Conservation (phyloP, 768 basidiomycete genomes). For the Tricholoma matsutake region DNA sequence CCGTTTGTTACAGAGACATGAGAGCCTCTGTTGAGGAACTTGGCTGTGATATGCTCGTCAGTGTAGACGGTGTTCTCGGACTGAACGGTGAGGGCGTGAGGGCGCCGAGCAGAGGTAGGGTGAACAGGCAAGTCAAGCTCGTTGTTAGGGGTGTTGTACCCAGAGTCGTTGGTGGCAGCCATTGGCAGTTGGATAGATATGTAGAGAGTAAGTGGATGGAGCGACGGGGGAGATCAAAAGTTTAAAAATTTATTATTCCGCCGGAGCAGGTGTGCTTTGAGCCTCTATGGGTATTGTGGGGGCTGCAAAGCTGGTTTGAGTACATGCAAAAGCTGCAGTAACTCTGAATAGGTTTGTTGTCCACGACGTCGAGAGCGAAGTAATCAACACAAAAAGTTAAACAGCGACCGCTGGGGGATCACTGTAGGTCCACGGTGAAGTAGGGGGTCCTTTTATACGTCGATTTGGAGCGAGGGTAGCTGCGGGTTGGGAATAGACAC, state of each 20-base stretch:
- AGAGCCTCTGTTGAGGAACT: conserved; percentile 78
- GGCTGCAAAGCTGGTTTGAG: conserved; percentile 89
- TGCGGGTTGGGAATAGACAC: neutral
- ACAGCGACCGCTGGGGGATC: neutral
- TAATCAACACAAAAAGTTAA: neutral
- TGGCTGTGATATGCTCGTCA: conserved; percentile 79
- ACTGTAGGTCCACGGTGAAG: neutral
- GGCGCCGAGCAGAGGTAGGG: conserved; percentile 81
- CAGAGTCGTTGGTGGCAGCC: conserved; percentile 59
- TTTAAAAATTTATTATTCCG: conserved; percentile 49
- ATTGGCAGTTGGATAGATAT: conserved; percentile 31
- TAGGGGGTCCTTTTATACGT: neutral
- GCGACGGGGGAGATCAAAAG: conserved; percentile 33
- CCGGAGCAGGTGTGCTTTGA: conserved; percentile 76
- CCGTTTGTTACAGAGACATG: conserved; percentile 68
- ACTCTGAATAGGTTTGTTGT: conserved; percentile 15
- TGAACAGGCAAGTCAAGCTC: conserved; percentile 75
- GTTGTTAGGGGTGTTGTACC: conserved; percentile 69
- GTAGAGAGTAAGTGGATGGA: conserved; percentile 21
- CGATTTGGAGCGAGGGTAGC: conserved; percentile 1
- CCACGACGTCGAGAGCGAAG: neutral
- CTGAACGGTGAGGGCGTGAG: conserved; percentile 73
- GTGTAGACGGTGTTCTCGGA: conserved; percentile 80
- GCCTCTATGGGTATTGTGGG: conserved; percentile 88
- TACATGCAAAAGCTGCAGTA: conserved; percentile 75